Base-by-base conservation (phyloP, 768 basidiomycete species). In the Chalciporus pseudorubinellus region DNA sequence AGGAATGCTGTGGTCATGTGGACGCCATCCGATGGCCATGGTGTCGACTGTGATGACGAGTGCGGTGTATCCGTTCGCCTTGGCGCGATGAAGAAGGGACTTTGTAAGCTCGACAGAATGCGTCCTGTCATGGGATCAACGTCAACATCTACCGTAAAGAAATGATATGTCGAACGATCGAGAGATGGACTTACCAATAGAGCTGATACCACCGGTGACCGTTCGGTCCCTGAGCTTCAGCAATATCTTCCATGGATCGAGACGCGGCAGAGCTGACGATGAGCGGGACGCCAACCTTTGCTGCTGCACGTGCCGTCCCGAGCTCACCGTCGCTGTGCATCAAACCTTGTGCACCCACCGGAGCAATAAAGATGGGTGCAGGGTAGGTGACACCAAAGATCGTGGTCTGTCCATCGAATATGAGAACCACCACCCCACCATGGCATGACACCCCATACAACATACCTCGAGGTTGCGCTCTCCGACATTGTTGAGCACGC, bases 301-400 rank as follows among this genome's bases (percentile, higher is more conserved):
- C 69, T 4, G 78, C 80, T 9, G 76, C 78, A 24, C 66, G 66
- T 0, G 77, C 74, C 3, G 74, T 68, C 0, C 71, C 77, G 12
- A 77, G 59, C 56, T 82, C 81, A 7, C 71, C 79, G 13, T 57
- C 54, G 0, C 67, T 70, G 16, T 71, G 68, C 61, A 80, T 77
- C 14, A 82, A 60, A 52, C 74, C 77, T 58, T 80, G 81, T 52
- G 81, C 77, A 3, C 83, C 81, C 39, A 84, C 74, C 0, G 82
- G 81, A 0, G 79, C 81, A 51, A 84, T 73, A 19, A 78, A 64
- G 34, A 83, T 69, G 0, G 83, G 82, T 28, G 65, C 41, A 18
- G 58, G 61, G 42, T 76, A 29, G 52, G 68, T 59, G 72, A 79
- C 11, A 71, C 80, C 59, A 77, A 82, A 42, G 76, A 88, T 71